Conservation (phyloP, 345 rosid genomes). For the Carallia brachiata region DNA sequence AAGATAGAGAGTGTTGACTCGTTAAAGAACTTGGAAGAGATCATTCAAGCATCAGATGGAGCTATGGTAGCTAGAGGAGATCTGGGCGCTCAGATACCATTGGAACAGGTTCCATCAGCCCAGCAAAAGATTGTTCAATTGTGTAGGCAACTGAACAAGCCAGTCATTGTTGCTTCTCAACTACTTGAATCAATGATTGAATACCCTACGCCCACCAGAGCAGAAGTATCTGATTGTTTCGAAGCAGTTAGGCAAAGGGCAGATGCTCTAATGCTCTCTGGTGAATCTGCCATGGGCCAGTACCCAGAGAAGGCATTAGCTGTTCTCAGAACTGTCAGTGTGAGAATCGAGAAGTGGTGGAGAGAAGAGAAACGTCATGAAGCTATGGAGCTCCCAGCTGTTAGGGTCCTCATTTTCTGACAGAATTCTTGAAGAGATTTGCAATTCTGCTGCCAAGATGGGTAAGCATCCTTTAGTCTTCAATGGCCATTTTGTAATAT, state of each 20-base stretch:
- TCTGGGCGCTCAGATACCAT: constrained; percentile 96
- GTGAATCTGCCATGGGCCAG: constrained; percentile 99
- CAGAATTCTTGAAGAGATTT: constrained; percentile 88
- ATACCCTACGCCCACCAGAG: constrained; percentile 98
- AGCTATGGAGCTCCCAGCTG: constrained; percentile 63
- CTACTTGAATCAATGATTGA: constrained; percentile 98
- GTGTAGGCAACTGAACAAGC: constrained; percentile 89
- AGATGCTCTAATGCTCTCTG: constrained; percentile 98
- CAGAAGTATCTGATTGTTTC: constrained; percentile 98
- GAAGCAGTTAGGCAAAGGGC: constrained; percentile 98
- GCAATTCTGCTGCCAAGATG: constrained; percentile 97
- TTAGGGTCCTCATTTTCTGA: constrained; percentile 78
- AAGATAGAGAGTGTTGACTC: constrained; percentile 97
- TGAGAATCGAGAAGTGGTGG: constrained; percentile 98
- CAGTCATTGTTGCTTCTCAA: constrained; percentile 96
- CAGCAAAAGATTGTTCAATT: constrained; percentile 81
- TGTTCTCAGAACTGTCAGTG: constrained; percentile 87
- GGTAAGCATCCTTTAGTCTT: constrained; percentile 48
- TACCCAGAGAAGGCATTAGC: constrained; percentile 93
- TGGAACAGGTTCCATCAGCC: constrained; percentile 97
- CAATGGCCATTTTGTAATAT: not conserved
- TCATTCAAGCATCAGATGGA: constrained; percentile 88
- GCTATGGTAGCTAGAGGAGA: constrained; percentile 99
- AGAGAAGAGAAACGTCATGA: constrained; percentile 91
- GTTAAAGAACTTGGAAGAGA: constrained; percentile 82